A percentile compares a stretch with the other conserved stretches of the same genome.
These are phyloP conservation scores for Vaccinium vitisidaea DNA, from an alignment of 148 eudicot genomes.

Conservation along the genomic window DNA sequence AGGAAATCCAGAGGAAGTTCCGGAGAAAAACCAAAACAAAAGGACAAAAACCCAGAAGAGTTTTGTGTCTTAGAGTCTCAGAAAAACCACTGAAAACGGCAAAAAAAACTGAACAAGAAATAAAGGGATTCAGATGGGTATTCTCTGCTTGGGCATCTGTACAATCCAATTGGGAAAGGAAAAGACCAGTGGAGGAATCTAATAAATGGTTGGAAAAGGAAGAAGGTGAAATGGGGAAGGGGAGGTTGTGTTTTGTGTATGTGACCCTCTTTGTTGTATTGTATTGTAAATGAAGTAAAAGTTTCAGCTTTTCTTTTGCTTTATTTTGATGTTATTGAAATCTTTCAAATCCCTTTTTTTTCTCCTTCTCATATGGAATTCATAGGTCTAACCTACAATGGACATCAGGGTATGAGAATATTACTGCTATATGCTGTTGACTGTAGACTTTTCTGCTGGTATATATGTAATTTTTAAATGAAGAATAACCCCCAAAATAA, in stretches of 20 bases:
- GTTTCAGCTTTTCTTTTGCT: slow-evolving; percentile 52
- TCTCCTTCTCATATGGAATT: neutral
- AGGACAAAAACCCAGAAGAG: slow-evolving; percentile 29
- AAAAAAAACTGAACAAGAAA: slow-evolving; percentile 35
- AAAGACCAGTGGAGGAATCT: slow-evolving; percentile 49
- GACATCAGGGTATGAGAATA: slow-evolving; percentile 16
- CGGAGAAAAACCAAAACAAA: slow-evolving; percentile 16
- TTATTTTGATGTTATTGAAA: slow-evolving; percentile 29
- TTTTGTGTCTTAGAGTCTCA: slow-evolving; percentile 22
- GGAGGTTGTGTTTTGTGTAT: slow-evolving; percentile 30
- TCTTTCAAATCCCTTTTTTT: slow-evolving; percentile 13
- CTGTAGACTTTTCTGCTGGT: slow-evolving; percentile 14
- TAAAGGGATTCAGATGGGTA: slow-evolving; percentile 33
- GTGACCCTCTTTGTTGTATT: slow-evolving; percentile 41
- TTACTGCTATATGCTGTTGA: slow-evolving; percentile 19
- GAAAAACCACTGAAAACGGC: slow-evolving; percentile 29
- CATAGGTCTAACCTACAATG: slow-evolving; percentile 1
- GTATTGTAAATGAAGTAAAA: slow-evolving; percentile 47
- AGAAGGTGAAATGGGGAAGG: slow-evolving; percentile 67
- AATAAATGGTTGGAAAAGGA: slow-evolving; percentile 54
- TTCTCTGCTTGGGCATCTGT: slow-evolving; percentile 32
- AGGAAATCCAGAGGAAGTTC: slow-evolving; percentile 34
- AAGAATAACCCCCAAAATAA: neutral
- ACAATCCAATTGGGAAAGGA: slow-evolving; percentile 33
- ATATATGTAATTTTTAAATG: neutral